A percentile compares a stretch with the other conserved stretches of the same genome.
Conservation (phyloP, 1,139 yeast genomes). For the Pichia sp. region DNA sequence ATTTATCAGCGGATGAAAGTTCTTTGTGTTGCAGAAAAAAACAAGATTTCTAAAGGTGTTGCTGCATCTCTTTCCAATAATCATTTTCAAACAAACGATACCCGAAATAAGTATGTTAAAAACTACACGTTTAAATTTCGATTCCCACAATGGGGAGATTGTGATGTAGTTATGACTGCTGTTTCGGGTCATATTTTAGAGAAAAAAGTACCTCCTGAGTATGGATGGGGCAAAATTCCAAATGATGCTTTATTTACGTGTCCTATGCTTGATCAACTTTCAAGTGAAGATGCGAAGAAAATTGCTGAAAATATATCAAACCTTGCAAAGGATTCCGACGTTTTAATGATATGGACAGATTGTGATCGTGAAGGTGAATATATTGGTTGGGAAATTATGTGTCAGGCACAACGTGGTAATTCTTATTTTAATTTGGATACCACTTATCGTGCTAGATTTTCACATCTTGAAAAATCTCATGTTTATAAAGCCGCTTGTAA, state of each 20-base stretch:
- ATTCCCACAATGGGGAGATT: slow-evolving; percentile 51
- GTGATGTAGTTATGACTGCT: slow-evolving; percentile 86
- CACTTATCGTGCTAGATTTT: slow-evolving; percentile 71
- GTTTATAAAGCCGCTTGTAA: slow-evolving; percentile 65
- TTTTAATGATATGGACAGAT: slow-evolving; percentile 94
- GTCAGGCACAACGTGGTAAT: slow-evolving; percentile 60
- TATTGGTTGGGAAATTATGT: slow-evolving; percentile 80
- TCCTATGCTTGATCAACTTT: slow-evolving; percentile 44
- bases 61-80: slow-evolving; percentile 76
- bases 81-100: slow-evolving; percentile 39
- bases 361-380: slow-evolving; percentile 98
- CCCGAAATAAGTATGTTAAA: slow-evolving; percentile 56
- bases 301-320: slow-evolving; percentile 64
- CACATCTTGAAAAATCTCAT: slow-evolving; percentile 78
- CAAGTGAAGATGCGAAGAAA: slow-evolving; percentile 37
- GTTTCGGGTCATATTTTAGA: slow-evolving; percentile 80
- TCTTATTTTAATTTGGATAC: slow-evolving; percentile 39
- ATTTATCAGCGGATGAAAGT: slow-evolving; percentile 34
- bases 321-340: slow-evolving; percentile 57
- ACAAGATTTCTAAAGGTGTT: slow-evolving; percentile 87
- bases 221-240: slow-evolving; percentile 61
- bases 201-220: slow-evolving; percentile 60
- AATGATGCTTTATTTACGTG: slow-evolving; percentile 69
- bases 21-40: slow-evolving; percentile 95
- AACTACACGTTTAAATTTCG: slow-evolving; percentile 73